A percentile compares a stretch with the other conserved stretches of the same genome.
Evolutionary conservation across 441 rosid species (phyloP).

Genomic region (Pelargonium exstipulatum): DNA sequence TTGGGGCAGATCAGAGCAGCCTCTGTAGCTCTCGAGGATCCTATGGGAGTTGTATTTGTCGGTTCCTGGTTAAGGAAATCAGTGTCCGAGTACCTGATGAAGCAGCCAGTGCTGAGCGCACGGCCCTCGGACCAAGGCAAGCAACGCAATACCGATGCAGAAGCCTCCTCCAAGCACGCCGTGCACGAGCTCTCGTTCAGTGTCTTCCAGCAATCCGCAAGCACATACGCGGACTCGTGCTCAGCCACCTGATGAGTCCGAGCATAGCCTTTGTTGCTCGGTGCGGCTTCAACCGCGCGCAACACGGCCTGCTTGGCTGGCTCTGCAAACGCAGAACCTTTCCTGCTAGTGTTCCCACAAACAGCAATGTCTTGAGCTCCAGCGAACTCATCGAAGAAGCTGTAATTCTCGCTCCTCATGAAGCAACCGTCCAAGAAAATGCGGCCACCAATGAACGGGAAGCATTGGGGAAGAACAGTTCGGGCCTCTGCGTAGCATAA

Average conservation of each 20-base stretch:
- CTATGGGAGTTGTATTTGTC: conserved; percentile 10
- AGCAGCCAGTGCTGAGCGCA: conserved; percentile 76
- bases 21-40: too few relatives aligned
- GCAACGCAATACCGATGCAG: conserved; percentile 47
- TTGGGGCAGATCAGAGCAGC: too few relatives aligned
- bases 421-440: conserved; percentile 87
- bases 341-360: conserved; percentile 58
- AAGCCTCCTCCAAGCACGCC: conserved; percentile 64
- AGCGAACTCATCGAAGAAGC: conserved; percentile 54
- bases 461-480: conserved; percentile 78
- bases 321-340: conserved; percentile 30
- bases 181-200: conserved; percentile 55
- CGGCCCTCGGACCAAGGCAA: conserved; percentile 85
- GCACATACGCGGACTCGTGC: conserved; percentile 47
- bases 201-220: conserved; percentile 78
- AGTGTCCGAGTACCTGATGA: conserved; percentile 66
- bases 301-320: conserved; percentile 47
- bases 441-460: conserved; percentile 62
- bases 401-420: conserved; percentile 79
- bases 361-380: conserved; percentile 55
- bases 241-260: conserved; percentile 30
- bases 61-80: conserved; percentile 60
- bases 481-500: conserved; percentile 86
- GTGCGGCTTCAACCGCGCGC: conserved; percentile 40
- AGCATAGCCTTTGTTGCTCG: conserved; percentile 42